phyloP scores from a whole-genome alignment of 23 red algal species.

The Gracilaria domingensis region DNA sequence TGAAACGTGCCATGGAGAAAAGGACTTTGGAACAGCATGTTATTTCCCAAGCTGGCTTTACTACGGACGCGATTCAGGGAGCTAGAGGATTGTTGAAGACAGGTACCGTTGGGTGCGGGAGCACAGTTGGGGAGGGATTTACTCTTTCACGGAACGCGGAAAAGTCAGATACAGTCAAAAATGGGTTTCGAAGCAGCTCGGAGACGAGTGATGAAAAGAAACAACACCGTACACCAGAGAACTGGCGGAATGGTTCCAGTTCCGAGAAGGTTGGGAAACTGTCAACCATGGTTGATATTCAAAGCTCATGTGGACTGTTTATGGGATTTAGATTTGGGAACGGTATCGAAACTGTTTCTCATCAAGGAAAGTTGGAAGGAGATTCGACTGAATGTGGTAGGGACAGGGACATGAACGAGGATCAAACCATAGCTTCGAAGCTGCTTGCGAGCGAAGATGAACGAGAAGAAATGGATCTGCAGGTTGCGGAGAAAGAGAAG shows the following conservation, averaged over 20 bases:
- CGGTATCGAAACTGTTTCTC: background rate
- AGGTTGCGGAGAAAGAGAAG: constrained; percentile 41
- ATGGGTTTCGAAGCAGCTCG: background rate
- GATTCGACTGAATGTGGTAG: background rate
- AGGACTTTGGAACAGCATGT: constrained; percentile 79
- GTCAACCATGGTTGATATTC: background rate
- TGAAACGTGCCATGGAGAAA: constrained; percentile 86
- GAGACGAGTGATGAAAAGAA: background rate
- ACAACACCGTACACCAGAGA: background rate
- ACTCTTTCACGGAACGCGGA: background rate
- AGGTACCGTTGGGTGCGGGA: background rate
- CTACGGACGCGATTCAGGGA: constrained; percentile 52
- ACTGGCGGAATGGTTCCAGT: background rate
- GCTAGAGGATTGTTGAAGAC: background rate
- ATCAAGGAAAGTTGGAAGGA: background rate
- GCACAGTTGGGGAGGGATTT: background rate
- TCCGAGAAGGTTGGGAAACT: background rate
- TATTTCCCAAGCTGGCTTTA: constrained; percentile 78
- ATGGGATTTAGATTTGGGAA: constrained; percentile 16
- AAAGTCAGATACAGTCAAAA: background rate
- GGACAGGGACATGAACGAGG: background rate
- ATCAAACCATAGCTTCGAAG: constrained; percentile 43
- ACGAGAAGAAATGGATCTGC: constrained; percentile 21
- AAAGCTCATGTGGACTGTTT: constrained; percentile 11
- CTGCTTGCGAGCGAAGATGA: constrained; percentile 60